phyloP scores from a whole-genome alignment of 495 filamentous ascomycete species.

The Penicillium egyptiacum region DNA sequence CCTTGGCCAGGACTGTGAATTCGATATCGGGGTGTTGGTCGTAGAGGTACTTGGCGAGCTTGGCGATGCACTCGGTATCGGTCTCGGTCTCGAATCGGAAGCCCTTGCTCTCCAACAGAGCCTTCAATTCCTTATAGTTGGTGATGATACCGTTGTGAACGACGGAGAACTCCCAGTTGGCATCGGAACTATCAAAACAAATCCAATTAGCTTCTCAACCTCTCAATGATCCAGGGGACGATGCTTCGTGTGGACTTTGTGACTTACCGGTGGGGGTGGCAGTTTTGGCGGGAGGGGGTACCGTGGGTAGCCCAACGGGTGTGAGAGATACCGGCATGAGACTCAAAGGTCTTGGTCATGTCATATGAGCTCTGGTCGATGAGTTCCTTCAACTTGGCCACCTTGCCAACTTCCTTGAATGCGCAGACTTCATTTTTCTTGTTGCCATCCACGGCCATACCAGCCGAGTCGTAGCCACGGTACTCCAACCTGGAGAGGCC shows the following conservation, averaged over 20 bases:
- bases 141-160: constrained; percentile 99
- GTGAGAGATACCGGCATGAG: constrained; percentile 96
- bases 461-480: constrained; percentile 95
- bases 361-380: constrained; percentile 81
- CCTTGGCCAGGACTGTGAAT: constrained; percentile 94
- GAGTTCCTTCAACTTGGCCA: constrained; percentile 90
- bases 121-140: constrained; percentile 99
- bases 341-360: constrained; percentile 89
- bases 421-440: constrained; percentile 97
- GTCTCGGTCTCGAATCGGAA: constrained; percentile 99
- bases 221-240: not conserved
- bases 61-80: constrained; percentile 98
- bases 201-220: not conserved
- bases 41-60: constrained; percentile 97
- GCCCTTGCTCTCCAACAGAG: constrained; percentile 86
- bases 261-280: constrained; percentile 92
- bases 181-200: constrained; percentile 58
- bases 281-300: constrained; percentile 88
- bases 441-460: constrained; percentile 93
- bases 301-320: constrained; percentile 99
- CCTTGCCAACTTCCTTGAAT: constrained; percentile 99
- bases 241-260: not conserved
- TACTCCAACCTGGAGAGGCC: constrained; percentile 89
- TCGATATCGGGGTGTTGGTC: constrained; percentile 93
- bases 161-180: constrained; percentile 91